Base-by-base conservation (phyloP, 169 alveolate genomes). In the Plasmodium knowlesi region DNA sequence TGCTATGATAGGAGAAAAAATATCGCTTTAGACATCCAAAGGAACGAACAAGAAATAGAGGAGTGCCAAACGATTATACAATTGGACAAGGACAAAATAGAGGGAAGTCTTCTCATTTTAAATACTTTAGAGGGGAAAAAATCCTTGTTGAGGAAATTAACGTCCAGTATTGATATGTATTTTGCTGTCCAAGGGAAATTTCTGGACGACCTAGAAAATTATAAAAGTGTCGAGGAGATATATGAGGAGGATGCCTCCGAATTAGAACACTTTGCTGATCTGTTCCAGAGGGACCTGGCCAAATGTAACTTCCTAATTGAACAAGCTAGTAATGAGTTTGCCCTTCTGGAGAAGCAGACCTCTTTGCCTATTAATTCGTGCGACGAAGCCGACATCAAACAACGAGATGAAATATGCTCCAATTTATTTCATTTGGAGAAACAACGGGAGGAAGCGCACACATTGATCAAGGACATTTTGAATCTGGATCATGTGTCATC, bases 11-110 rank as follows among this genome's bases (percentile, higher is more conserved):
- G 32, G 43, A 32, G 71, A 5, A 72, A 93, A 79, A 70, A 71
- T 39, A 34, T 82, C 28, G 32, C 82, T 84, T 50, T 76, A 16
- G 90, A 93, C 82, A 93, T 76, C 32, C 82, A 61, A 74, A 70
- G 72, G 71, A 74, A 82, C 82, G 83, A 50, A 84, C 50, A 93
- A 82, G 91, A 95, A 90, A 72, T 79, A 37, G 82, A 82, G 83
- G 72, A 72, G 67, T 84, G 91, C 10, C 25, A 76, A 82, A 90
- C 61, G 37, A 14, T 82, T 92, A 79, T 86, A 43, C 82, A 95
- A 82, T 72, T 74, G 81, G 53, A 91, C 53, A 16, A 81, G 61
- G 92, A 92, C 81, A 67, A 93, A 32, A 25, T 81, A 28, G 50
- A 84, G 4, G 71, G 61, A 70, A 83, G 83, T 41, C 5, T 76